Conservation (phyloP, 768 basidiomycete species). For the Lentinula guzmanii region DNA sequence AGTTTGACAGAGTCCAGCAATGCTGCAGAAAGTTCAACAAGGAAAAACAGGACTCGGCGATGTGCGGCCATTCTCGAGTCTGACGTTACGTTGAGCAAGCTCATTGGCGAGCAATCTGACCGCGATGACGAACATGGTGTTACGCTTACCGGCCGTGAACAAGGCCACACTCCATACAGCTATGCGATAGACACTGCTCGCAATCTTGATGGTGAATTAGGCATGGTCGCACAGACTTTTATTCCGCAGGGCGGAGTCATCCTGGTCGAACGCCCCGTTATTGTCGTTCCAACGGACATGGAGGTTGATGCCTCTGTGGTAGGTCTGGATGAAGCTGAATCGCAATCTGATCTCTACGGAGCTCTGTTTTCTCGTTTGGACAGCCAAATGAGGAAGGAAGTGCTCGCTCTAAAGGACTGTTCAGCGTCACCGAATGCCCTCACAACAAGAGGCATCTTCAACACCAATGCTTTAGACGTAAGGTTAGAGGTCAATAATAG, state of each 20-base stretch:
- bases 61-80: not conserved
- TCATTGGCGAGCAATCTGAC: not conserved
- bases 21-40: not conserved
- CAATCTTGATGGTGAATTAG: not conserved
- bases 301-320: not conserved
- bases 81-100: not conserved
- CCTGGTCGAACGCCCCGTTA: not conserved
- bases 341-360: not conserved
- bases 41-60: not conserved
- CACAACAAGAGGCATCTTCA: not conserved
- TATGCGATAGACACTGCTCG: too few relatives aligned
- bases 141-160: not conserved
- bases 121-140: not conserved
- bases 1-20: not conserved
- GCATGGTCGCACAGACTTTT: not conserved
- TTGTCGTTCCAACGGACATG: not conserved
- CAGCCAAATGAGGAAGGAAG: not conserved
- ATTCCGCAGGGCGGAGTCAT: slow-evolving; percentile 1
- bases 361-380: not conserved
- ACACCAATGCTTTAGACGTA: not conserved
- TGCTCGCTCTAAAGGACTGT: not conserved
- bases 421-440: not conserved
- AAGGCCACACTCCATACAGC: not conserved
- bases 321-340: not conserved
- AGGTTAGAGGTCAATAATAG: not conserved